phyloP scores from a whole-genome alignment of 768 basidiomycete genomes.

The Naematelia encephala region DNA sequence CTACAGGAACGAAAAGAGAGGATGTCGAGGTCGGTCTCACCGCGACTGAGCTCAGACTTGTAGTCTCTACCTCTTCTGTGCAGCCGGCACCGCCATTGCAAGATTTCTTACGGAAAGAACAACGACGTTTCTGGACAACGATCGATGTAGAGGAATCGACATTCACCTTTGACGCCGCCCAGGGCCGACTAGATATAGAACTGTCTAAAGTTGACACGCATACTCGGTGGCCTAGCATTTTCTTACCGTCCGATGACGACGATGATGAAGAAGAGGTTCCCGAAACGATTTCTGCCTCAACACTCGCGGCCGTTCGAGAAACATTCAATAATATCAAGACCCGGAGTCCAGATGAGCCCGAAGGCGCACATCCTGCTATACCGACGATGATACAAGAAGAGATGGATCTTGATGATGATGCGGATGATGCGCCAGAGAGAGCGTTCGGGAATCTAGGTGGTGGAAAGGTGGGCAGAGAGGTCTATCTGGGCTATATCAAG shows the following conservation, averaged over 20 bases:
- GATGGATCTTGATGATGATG: conserved; percentile 72
- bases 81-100: conserved; percentile 6
- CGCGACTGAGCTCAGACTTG: background rate
- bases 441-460: conserved; percentile 20
- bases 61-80: background rate
- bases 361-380: conserved; percentile 58
- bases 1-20: conserved; percentile 53
- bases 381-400: conserved; percentile 84
- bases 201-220: conserved; percentile 81
- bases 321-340: conserved; percentile 76
- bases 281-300: conserved; percentile 83
- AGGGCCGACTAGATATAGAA: conserved; percentile 71
- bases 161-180: conserved; percentile 80
- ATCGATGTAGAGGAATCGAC: conserved; percentile 75
- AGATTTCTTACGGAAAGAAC: conserved; percentile 20
- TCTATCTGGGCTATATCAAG: conserved; percentile 71
- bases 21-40: conserved; percentile 17
- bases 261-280: conserved; percentile 61
- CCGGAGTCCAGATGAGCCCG: conserved; percentile 61
- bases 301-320: conserved; percentile 73
- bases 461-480: conserved; percentile 60
- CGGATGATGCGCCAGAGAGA: conserved; percentile 58
- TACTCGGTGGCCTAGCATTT: conserved; percentile 82
- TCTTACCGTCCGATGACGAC: conserved; percentile 55
- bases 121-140: conserved; percentile 61